A percentile compares a stretch with the other conserved stretches of the same genome.
phyloP scores from a whole-genome alignment of 768 basidiomycete genomes.

The Porpolomopsis calyptriformis region DNA sequence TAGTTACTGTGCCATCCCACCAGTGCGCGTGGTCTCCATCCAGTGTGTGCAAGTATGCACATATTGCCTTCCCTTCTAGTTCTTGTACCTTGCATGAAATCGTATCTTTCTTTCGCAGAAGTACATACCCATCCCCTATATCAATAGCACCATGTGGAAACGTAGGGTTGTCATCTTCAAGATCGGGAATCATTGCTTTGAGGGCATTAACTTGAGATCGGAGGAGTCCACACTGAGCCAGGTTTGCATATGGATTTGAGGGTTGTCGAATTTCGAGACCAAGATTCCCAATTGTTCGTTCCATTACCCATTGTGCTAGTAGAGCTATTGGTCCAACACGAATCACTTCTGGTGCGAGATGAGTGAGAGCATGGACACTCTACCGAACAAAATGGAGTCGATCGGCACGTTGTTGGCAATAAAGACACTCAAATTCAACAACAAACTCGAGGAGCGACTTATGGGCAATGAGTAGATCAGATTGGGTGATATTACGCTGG shows the following conservation, averaged over 20 bases:
- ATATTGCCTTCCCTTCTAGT: too few relatives aligned
- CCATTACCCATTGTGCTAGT: slow-evolving; percentile 5
- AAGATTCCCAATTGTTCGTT: slow-evolving; percentile 7
- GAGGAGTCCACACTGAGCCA: slow-evolving; percentile 3
- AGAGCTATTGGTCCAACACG: slow-evolving; percentile 2
- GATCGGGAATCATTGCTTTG: too few relatives aligned
- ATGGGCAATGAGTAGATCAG: slow-evolving; percentile 2
- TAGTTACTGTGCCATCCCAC: too few relatives aligned
- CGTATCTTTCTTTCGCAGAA: too few relatives aligned
- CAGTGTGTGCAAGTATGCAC: too few relatives aligned
- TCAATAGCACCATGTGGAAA: slow-evolving; percentile 12
- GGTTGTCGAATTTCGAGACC: slow-evolving; percentile 6
- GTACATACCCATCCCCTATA: slow-evolving; percentile 3
- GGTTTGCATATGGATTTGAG: slow-evolving; percentile 7
- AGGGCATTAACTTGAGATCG: slow-evolving; percentile 11
- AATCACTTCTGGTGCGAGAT: slow-evolving; percentile 4
- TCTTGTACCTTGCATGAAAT: too few relatives aligned
- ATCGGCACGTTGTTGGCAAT: slow-evolving; percentile 2
- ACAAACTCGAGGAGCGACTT: slow-evolving; percentile 7
- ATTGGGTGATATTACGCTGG: slow-evolving; percentile 4
- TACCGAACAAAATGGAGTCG: slow-evolving; percentile 7
- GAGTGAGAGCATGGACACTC: slow-evolving; percentile 8
- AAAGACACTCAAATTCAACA: slow-evolving; percentile 6
- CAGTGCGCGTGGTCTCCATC: too few relatives aligned
- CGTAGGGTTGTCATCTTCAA: slow-evolving; percentile 5